phyloP scores from a whole-genome alignment of 805 yeast genomes.

The Candida chilensis region DNA sequence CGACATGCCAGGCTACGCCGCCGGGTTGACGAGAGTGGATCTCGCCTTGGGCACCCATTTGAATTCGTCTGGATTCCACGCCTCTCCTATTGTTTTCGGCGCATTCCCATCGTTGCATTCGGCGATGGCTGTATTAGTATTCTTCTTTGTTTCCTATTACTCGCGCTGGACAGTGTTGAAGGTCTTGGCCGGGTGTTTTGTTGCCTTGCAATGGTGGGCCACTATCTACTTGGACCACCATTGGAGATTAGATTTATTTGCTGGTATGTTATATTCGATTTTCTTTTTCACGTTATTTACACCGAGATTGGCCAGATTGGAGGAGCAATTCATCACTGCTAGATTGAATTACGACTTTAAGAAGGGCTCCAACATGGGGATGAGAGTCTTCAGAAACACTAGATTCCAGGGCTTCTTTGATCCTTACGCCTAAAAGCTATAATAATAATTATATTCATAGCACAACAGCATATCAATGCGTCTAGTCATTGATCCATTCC shows the following conservation, averaged over 20 bases:
- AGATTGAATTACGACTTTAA: conserved; percentile 23
- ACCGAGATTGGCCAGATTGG: conserved; percentile 21
- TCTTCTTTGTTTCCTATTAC: conserved; percentile 32
- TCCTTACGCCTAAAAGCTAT: conserved; percentile 20
- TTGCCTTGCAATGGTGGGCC: conserved; percentile 64
- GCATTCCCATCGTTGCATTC: conserved; percentile 56
- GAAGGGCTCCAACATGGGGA: conserved; percentile 48
- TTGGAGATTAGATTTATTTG: conserved; percentile 53
- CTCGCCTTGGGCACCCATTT: conserved; percentile 52
- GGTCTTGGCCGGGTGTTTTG: conserved; percentile 29
- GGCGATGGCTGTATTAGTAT: conserved; percentile 51
- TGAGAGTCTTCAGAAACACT: conserved; percentile 49
- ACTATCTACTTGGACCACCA: conserved; percentile 69
- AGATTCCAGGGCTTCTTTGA: conserved; percentile 43
- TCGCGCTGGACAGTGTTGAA: conserved; percentile 23
- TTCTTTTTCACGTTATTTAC: conserved; percentile 28
- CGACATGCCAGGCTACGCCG: conserved; percentile 61
- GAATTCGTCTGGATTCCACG: conserved; percentile 54
- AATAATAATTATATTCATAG: too few relatives aligned
- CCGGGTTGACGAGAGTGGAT: conserved; percentile 62
- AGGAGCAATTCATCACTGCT: conserved; percentile 25
- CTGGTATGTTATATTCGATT: conserved; percentile 46
- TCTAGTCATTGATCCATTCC: too few relatives aligned
- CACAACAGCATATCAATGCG: too few relatives aligned
- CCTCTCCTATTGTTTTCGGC: conserved; percentile 63